Conservation (phyloP, 140 eudicot species). For the Oenanthe javanica region DNA sequence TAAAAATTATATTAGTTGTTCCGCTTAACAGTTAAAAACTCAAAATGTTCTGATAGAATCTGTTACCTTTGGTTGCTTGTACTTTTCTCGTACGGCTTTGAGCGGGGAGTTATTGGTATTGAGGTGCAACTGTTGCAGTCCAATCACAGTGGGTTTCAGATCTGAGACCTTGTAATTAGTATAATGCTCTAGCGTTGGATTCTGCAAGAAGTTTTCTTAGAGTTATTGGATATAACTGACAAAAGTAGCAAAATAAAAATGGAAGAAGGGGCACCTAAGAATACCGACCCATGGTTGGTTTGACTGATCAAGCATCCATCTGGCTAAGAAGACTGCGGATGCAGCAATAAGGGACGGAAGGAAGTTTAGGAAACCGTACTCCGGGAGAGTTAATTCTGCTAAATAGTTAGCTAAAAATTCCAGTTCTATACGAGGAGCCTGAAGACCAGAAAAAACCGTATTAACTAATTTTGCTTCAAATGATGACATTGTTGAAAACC, state of each 20-base stretch:
- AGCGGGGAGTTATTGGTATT: constrained; percentile 40
- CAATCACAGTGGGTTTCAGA: constrained; percentile 47
- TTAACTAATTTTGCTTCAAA: not conserved
- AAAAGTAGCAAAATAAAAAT: not conserved
- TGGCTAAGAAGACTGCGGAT: constrained; percentile 88
- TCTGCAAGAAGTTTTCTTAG: constrained; percentile 42
- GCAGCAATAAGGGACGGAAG: constrained; percentile 91
- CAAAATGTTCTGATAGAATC: not conserved
- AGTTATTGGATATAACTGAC: constrained; percentile 4
- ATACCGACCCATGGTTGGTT: constrained; percentile 79
- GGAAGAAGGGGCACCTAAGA: constrained; percentile 13
- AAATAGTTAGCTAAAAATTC: constrained; percentile 80
- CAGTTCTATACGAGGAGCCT: constrained; percentile 66
- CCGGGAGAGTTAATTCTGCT: constrained; percentile 78
- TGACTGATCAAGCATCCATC: constrained; percentile 90
- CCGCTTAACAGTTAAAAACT: not conserved
- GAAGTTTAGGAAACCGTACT: constrained; percentile 64
- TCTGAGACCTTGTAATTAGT: constrained; percentile 59
- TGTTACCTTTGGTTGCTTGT: constrained; percentile 63
- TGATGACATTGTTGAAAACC: not conserved
- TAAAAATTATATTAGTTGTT: not conserved
- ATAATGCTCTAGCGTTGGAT: constrained; percentile 71
- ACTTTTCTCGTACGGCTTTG: constrained; percentile 76
- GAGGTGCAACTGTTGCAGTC: constrained; percentile 65
- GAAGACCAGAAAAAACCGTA: constrained; percentile 14